Base-by-base conservation (phyloP, 2,329 filamentous ascomycete species). In the Nemania sp. region DNA sequence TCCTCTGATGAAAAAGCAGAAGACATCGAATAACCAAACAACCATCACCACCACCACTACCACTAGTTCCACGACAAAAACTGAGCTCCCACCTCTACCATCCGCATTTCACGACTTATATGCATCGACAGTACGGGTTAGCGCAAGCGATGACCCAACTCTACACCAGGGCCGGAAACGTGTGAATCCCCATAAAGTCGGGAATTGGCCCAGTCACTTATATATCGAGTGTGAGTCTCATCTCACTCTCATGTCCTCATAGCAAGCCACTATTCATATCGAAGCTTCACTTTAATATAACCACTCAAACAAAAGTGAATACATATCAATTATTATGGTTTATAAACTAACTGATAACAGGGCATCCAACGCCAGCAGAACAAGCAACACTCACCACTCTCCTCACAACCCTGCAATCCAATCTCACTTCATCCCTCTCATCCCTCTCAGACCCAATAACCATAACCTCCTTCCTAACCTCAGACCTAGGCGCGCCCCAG, bases 151-250 rank as follows among this genome's bases (percentile, higher is more conserved):
- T 80, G 92, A 97, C 77, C 94, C 95, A 0, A 85, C 86, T 67
- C 84, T 98, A 66, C 96, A 99, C 79, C 92, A 91, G 35, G 96
- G 96, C 62, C 90, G 95, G 53, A 93, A 90, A 77, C 88, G 96
- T 49, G 87, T 91, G 65, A 92, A 89, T 56, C 94, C 95, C 26
- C 96, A 99, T 80, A 84, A 95, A 27, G 88, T 90, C 67, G 96
- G 96, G 68, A 93, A 94, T 79, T 99, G 96, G 96, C 93, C 95
- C 1, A 93, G 90, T 38, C 95, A 98, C 80, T 78, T 98, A 53
- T 98, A 97, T 79, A 84, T 97, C 64, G 95, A 98, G 82, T 99
- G 96, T 97, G 85, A 81, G 89, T 83, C 64, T 65, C 49, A 29
- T 60, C 22, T 64, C 43, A 62, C 38, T 18, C 18, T 18, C 32